A percentile compares a stretch with the other conserved stretches of the same genome.
phyloP scores from a whole-genome alignment of 192 early-diverging fungal species.

The Rhizoclosmatium globosum region DNA sequence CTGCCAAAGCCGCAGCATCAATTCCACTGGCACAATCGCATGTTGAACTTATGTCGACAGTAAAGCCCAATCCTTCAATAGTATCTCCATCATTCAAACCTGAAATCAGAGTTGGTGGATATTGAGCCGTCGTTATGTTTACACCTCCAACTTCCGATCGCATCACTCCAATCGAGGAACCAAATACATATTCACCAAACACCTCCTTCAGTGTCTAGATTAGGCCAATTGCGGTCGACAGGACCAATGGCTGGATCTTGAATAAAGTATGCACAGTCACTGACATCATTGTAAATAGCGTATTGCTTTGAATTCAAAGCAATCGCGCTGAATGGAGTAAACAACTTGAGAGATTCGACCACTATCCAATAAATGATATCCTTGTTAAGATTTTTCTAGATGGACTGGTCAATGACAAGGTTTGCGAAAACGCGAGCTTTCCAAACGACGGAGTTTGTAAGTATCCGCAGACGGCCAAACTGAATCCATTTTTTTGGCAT shows the following conservation, averaged over 20 bases:
- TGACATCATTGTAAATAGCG: slow-evolving; percentile 3
- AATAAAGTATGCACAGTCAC: slow-evolving; percentile 19
- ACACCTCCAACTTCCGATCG: slow-evolving; percentile 22
- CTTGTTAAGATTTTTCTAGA: slow-evolving; percentile 29
- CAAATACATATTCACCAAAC: slow-evolving; percentile 38
- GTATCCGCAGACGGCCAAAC: slow-evolving; percentile 32
- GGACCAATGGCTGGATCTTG: slow-evolving; percentile 4
- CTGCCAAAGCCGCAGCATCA: background rate
- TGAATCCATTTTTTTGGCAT: slow-evolving; percentile 13
- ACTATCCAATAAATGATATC: slow-evolving; percentile 30
- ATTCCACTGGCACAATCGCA: slow-evolving; percentile 8
- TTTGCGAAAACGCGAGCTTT: slow-evolving; percentile 14
- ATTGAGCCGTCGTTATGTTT: slow-evolving; percentile 8
- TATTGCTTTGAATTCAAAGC: background rate
- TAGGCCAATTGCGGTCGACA: slow-evolving; percentile 20
- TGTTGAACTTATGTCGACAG: slow-evolving; percentile 7
- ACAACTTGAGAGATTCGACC: slow-evolving; percentile 23
- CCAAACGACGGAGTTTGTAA: slow-evolving; percentile 22
- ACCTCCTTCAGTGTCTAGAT: slow-evolving; percentile 17
- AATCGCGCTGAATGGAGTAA: slow-evolving; percentile 31
- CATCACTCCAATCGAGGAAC: slow-evolving; percentile 28
- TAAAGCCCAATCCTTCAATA: slow-evolving; percentile 24
- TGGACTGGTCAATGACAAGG: slow-evolving; percentile 16
- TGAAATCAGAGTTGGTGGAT: slow-evolving; percentile 11
- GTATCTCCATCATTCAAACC: slow-evolving; percentile 27